A percentile compares a stretch with the other conserved stretches of the same genome.
These are phyloP conservation scores for Sophora flavescens DNA, from an alignment of 306 rosid species.

Conservation along the genomic window DNA sequence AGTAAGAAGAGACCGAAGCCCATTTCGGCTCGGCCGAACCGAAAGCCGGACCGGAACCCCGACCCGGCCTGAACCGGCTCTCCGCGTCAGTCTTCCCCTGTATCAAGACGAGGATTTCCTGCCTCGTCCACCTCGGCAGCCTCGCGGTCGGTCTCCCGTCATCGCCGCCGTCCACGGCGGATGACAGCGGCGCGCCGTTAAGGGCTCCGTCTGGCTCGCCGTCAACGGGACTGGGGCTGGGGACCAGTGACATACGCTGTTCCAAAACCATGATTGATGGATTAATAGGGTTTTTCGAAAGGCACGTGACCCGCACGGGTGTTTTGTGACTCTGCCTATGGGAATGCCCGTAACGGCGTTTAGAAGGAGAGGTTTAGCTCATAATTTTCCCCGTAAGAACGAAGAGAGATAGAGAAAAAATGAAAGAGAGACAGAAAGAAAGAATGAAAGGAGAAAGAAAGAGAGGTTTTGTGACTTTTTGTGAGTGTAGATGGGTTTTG, in stretches of 20 bases:
- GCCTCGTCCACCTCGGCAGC: conserved; percentile 95
- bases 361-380: conserved; percentile 40
- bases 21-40: conserved; percentile 92
- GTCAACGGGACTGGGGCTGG: conserved; percentile 57
- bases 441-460: neutral
- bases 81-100: conserved; percentile 91
- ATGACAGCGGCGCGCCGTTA: conserved; percentile 62
- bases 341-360: conserved; percentile 76
- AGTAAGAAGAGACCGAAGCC: conserved; percentile 90
- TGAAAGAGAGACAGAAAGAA: neutral
- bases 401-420: conserved; percentile 19
- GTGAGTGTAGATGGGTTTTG: conserved; percentile 44
- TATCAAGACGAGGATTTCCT: conserved; percentile 91
- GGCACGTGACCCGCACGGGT: conserved; percentile 71
- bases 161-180: conserved; percentile 60
- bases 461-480: conserved; percentile 49
- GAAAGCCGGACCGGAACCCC: conserved; percentile 58
- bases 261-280: conserved; percentile 67
- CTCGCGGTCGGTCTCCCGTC: conserved; percentile 77
- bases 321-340: conserved; percentile 66
- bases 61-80: conserved; percentile 67
- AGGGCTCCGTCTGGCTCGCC: conserved; percentile 52
- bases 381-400: conserved; percentile 42
- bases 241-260: conserved; percentile 50
- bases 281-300: conserved; percentile 9